Evolutionary conservation across 2,329 filamentous ascomycete species (phyloP).

Genomic region (Penicillium crustosum): DNA sequence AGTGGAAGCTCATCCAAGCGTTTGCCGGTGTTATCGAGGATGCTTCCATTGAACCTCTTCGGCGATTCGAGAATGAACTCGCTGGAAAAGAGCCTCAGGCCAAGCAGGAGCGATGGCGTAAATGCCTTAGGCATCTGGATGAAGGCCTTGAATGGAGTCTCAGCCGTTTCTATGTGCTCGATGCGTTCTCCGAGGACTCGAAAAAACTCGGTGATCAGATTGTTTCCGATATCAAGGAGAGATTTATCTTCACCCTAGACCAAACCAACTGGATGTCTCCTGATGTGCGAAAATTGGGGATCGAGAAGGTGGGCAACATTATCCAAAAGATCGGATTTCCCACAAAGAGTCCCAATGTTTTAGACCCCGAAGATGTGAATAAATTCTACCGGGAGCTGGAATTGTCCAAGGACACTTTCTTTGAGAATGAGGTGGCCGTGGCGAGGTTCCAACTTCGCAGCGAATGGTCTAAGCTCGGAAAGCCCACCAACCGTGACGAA

Average conservation of each 20-base stretch:
- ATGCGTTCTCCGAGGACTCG: conserved; percentile 65
- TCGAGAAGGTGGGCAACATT: conserved; percentile 66
- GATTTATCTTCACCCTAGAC: conserved; percentile 62
- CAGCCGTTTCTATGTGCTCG: conserved; percentile 69
- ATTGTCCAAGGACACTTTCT: conserved; percentile 54
- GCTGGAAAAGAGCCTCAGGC: conserved; percentile 63
- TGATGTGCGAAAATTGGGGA: conserved; percentile 58
- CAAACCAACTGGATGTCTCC: conserved; percentile 65
- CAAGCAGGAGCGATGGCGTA: conserved; percentile 65
- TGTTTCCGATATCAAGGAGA: conserved; percentile 67
- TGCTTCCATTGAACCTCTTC: conserved; percentile 59
- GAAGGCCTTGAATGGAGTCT: conserved; percentile 64
- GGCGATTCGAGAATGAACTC: conserved; percentile 60
- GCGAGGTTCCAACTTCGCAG: conserved; percentile 49
- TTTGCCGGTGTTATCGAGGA: conserved; percentile 58
- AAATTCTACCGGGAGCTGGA: conserved; percentile 58
- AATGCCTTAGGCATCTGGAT: conserved; percentile 61
- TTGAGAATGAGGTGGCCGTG: conserved; percentile 57
- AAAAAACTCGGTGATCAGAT: conserved; percentile 68
- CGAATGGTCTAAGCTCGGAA: conserved; percentile 59
- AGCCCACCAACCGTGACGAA: conserved; percentile 59
- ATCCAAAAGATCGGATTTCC: conserved; percentile 69
- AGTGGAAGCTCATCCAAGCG: conserved; percentile 62
- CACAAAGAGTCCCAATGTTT: conserved; percentile 61
- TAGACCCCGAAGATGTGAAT: conserved; percentile 56